Conservation (phyloP, 2,329 filamentous ascomycete species). For the Daldinia sp. region DNA sequence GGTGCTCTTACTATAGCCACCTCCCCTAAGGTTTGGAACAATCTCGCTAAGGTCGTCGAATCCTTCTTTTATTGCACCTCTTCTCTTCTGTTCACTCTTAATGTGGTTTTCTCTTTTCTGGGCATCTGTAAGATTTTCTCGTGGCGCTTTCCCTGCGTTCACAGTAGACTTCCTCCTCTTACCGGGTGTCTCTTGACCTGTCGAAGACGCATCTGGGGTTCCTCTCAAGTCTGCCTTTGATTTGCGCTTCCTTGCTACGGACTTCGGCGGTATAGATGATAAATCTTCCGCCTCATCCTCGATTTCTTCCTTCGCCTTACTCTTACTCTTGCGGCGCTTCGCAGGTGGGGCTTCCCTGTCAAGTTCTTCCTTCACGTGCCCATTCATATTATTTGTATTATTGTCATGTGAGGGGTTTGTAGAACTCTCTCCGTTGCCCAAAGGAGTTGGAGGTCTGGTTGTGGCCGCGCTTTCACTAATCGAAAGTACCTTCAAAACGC, state of each 20-base stretch:
- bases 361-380: conserved; percentile 52
- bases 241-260: conserved; percentile 61
- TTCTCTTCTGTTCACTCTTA: conserved; percentile 65
- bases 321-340: conserved; percentile 70
- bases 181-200: conserved; percentile 52
- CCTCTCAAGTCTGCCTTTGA: conserved; percentile 58
- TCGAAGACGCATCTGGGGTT: conserved; percentile 51
- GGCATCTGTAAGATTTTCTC: conserved; percentile 86
- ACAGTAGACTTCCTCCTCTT: conserved; percentile 65
- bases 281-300: conserved; percentile 59
- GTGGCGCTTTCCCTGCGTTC: conserved; percentile 59
- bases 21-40: conserved; percentile 79
- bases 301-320: conserved; percentile 61
- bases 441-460: conserved; percentile 70
- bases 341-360: conserved; percentile 58
- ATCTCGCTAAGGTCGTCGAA: conserved; percentile 84
- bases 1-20: conserved; percentile 85
- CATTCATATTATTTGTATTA: conserved; percentile 45
- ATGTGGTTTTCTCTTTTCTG: conserved; percentile 87
- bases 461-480: conserved; percentile 68
- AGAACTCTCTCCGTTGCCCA: conserved; percentile 47
- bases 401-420: conserved; percentile 44
- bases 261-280: conserved; percentile 47
- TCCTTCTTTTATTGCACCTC: conserved; percentile 78
- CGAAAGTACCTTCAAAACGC: conserved; percentile 68